Percentiles rank a stretch among this genome's conserved stretches.
Conservation (phyloP, 768 basidiomycete species). For the Pulveroboletus sp. region DNA sequence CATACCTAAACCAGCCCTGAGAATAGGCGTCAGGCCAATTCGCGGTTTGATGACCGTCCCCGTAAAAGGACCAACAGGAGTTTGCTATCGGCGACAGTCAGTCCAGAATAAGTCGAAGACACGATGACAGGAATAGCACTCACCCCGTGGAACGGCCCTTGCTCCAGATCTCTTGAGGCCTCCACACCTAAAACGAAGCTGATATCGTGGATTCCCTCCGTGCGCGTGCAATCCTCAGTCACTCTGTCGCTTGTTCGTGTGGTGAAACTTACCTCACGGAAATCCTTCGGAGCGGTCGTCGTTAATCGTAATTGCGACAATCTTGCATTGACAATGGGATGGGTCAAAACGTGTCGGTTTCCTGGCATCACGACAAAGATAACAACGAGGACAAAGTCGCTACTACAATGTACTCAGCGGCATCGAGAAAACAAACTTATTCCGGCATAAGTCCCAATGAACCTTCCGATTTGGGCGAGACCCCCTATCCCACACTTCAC, state of each 20-base stretch:
- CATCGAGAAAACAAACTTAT: too few species aligned
- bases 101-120: not conserved
- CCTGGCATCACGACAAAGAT: constrained; percentile 25
- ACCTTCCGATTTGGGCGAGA: constrained; percentile 1
- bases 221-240: not conserved
- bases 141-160: constrained; percentile 63
- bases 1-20: constrained; percentile 94
- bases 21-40: constrained; percentile 85
- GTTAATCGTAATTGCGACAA: constrained; percentile 65
- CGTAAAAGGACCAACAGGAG: constrained; percentile 75
- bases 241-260: not conserved
- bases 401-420: not conserved
- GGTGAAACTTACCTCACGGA: constrained; percentile 59
- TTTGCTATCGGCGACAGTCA: constrained; percentile 43
- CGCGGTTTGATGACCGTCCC: constrained; percentile 72
- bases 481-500: constrained; percentile 39
- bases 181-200: constrained; percentile 81
- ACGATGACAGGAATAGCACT: constrained; percentile 21
- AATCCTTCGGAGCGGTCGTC: constrained; percentile 64
- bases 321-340: constrained; percentile 71
- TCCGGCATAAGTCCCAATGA: too few species aligned
- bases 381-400: not conserved
- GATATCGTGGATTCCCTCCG: constrained; percentile 69
- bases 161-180: constrained; percentile 65
- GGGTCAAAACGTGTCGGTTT: constrained; percentile 53